Base-by-base conservation (phyloP, 2,329 filamentous ascomycete species). In the Immersiporthe knoxdaviesiana region DNA sequence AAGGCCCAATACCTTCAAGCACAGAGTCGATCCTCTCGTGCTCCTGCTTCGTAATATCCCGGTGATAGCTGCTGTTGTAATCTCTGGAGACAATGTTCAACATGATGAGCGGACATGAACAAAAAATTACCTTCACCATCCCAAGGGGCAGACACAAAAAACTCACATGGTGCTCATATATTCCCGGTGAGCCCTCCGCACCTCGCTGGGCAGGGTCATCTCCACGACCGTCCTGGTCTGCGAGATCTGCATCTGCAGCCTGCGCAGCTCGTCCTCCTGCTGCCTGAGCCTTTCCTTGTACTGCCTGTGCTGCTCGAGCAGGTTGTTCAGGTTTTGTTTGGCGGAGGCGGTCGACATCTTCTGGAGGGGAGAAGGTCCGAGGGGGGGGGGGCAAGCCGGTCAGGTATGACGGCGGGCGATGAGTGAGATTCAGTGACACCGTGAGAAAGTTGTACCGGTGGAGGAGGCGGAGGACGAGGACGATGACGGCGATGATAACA, bases 151-250 rank as follows among this genome's bases (percentile, higher is more conserved):
- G 8, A 44, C 16, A 35, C 35, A 35, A 35, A 35, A 11, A 27
- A 65, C 63, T 32, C n/a, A 65, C 63, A 59, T 44, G 11, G 52
- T 65, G 37, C 52, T 58, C 52, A 58, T 41, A 30, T 65, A 65
- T 37, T 65, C 63, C 35, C 37, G 52, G 2, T 30, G 52, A 24
- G 65, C 65, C 39, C 35, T 60, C 27, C 44, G 24, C 21, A 66
- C 50, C 56, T 66, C 65, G 30, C 16, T 18, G 3, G 65, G 65
- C n/a, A 66, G 11, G 6, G 65, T 66, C 24, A 66, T 44, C 56
- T 66, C 54, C 12, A 66, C 54, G 2, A 66, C 65, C 27, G 65
- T 66, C 54, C 56, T 50, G 10, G 65, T 60, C 27, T 50, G 54
- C 10, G 41, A 47, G 11, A 60, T 50, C 21, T 60, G 54, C n/a